Conservation (phyloP, 1,139 yeast genomes). For the Yamadazyma pseudoaaseri region DNA sequence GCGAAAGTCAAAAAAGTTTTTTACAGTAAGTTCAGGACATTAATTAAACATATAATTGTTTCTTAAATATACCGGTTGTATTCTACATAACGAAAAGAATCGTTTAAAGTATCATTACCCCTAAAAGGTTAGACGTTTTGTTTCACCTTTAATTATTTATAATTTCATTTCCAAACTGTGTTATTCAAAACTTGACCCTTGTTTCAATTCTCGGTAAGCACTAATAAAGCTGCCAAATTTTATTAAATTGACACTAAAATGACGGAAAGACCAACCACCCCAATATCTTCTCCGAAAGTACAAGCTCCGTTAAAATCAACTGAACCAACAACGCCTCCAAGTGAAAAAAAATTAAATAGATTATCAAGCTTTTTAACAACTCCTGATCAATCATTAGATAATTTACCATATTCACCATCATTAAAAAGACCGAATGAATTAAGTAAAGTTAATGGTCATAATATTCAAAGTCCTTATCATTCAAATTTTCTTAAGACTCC, state of each 20-base stretch:
- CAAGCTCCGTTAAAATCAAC: conserved; percentile 4
- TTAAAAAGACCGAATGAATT: conserved; percentile 24
- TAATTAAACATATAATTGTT: no score
- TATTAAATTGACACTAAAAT: conserved; percentile 1
- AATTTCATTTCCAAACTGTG: neutral
- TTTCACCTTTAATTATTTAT: no score
- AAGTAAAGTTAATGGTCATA: conserved; percentile 4
- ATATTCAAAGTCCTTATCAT: conserved; percentile 7
- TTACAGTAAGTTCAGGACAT: no score
- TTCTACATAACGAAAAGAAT: no score
- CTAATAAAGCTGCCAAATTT: no score
- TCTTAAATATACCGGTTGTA: no score
- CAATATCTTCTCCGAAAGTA: conserved; percentile 25
- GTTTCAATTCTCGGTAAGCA: neutral
- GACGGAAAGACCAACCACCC: conserved; percentile 35
- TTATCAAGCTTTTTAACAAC: conserved; percentile 29
- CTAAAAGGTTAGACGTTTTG: no score
- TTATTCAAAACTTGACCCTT: neutral
- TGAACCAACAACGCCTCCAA: conserved; percentile 16
- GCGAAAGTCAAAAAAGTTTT: no score
- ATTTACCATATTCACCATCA: conserved; percentile 41
- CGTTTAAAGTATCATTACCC: no score
- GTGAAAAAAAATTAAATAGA: conserved; percentile 17
- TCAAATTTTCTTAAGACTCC: conserved; percentile 35
- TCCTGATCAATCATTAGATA: conserved; percentile 27